phyloP scores from a whole-genome alignment of 2,329 filamentous ascomycete species.

The Rugonectria rugulosa region DNA sequence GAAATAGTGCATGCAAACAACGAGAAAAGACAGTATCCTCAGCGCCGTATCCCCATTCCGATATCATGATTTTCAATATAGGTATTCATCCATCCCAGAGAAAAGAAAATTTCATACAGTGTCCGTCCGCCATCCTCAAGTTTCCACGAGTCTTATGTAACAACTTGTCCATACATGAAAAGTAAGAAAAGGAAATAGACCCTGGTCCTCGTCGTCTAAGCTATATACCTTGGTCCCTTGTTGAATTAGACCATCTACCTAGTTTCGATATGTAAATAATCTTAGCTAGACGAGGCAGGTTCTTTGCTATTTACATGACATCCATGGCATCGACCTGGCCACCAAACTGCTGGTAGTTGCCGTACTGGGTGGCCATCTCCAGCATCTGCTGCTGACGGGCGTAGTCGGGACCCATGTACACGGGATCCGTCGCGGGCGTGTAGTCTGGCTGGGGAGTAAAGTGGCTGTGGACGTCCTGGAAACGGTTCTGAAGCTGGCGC shows the following conservation, averaged over 20 bases:
- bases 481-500: constrained; percentile 42
- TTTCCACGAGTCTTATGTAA: constrained; percentile 9
- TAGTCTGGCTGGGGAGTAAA: constrained; percentile 57
- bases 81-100: constrained; percentile 25
- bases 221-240: constrained; percentile 18
- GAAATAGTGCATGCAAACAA: constrained; percentile 25
- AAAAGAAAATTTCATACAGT: constrained; percentile 24
- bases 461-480: constrained; percentile 54
- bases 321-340: constrained; percentile 60
- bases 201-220: constrained; percentile 1
- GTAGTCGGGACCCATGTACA: constrained; percentile 63
- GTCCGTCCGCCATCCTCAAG: constrained; percentile 1
- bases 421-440: constrained; percentile 70
- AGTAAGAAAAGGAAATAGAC: constrained; percentile 7
- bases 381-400: constrained; percentile 58
- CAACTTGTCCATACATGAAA: constrained; percentile 4
- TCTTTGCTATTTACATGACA: constrained; percentile 47
- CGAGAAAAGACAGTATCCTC: constrained; percentile 15
- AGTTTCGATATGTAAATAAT: constrained; percentile 22
- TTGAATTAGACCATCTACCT: constrained; percentile 14
- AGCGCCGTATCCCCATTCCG: constrained; percentile 25
- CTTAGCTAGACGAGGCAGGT: constrained; percentile 12
- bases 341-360: constrained; percentile 61
- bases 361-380: constrained; percentile 75
- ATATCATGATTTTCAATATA: constrained; percentile 19